Evolutionary conservation across 148 eudicot genomes (phyloP).

Genomic region (Suaeda aralocaspica): DNA sequence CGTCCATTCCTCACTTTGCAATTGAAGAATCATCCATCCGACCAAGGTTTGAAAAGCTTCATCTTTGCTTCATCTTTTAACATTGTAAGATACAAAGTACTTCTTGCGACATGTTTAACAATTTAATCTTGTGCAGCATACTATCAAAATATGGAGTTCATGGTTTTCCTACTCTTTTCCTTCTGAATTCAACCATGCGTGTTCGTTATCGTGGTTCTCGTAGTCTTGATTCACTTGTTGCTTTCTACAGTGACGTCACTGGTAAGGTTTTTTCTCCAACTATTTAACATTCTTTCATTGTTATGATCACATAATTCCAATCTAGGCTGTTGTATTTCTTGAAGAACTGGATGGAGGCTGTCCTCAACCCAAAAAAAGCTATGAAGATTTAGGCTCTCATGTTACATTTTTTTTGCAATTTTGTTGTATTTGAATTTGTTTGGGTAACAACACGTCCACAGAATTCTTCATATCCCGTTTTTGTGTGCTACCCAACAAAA

Average conservation of each 20-base stretch:
- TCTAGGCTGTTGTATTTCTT: too few species aligned
- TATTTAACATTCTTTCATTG: too few species aligned
- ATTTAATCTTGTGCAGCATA: constrained; percentile 45
- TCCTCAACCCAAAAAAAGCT: too few species aligned
- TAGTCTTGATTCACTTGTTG: constrained; percentile 55
- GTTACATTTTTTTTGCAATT: too few species aligned
- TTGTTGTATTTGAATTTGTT: too few species aligned
- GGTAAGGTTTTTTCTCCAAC: constrained; percentile 37
- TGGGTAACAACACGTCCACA: too few species aligned
- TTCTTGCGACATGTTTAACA: constrained; percentile 4
- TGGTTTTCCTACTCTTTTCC: constrained; percentile 86
- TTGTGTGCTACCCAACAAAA: too few species aligned
- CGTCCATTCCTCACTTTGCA: constrained; percentile 84
- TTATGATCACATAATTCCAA: too few species aligned
- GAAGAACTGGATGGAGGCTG: too few species aligned
- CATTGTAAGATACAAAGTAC: background rate
- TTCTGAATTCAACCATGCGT: constrained; percentile 80
- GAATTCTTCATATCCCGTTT: too few species aligned
- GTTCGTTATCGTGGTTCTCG: constrained; percentile 83
- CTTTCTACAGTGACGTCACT: constrained; percentile 68
- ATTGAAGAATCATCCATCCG: constrained; percentile 74
- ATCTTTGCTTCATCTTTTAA: too few species aligned
- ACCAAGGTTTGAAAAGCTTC: constrained; percentile 59
- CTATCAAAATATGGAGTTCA: constrained; percentile 91
- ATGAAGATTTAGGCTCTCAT: too few species aligned